These are phyloP conservation scores for Pyrenula aspistea DNA, from an alignment of 495 filamentous ascomycete species.

Conservation along the genomic window DNA sequence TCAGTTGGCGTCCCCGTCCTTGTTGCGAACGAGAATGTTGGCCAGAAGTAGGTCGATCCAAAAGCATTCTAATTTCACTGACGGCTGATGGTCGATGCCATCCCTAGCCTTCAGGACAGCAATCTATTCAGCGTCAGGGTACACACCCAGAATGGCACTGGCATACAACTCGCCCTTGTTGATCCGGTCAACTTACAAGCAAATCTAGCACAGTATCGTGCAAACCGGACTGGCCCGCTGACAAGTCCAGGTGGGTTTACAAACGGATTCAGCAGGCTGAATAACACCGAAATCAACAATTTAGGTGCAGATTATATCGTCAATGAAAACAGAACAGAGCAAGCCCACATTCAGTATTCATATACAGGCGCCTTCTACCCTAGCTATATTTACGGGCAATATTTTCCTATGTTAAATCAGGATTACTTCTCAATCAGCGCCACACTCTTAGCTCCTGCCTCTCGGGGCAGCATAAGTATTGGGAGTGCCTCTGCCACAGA, in stretches of 20 bases:
- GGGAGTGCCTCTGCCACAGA: neutral
- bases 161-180: neutral
- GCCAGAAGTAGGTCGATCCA: slow-evolving; percentile 32
- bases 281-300: neutral
- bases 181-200: neutral
- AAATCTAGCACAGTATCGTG: neutral
- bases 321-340: neutral
- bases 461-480: neutral
- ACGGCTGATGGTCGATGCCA: neutral
- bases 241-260: neutral
- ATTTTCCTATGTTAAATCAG: neutral
- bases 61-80: neutral
- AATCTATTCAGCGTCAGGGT: neutral
- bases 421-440: neutral
- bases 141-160: neutral
- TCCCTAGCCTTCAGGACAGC: neutral
- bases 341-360: neutral
- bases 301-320: neutral
- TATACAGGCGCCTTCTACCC: neutral
- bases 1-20: slow-evolving; percentile 28
- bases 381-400: neutral
- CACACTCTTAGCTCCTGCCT: neutral
- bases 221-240: neutral
- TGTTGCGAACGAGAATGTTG: slow-evolving; percentile 35
- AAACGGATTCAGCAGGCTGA: neutral